phyloP scores from a whole-genome alignment of 2,329 filamentous ascomycete genomes.

The Exophiala viscosa region DNA sequence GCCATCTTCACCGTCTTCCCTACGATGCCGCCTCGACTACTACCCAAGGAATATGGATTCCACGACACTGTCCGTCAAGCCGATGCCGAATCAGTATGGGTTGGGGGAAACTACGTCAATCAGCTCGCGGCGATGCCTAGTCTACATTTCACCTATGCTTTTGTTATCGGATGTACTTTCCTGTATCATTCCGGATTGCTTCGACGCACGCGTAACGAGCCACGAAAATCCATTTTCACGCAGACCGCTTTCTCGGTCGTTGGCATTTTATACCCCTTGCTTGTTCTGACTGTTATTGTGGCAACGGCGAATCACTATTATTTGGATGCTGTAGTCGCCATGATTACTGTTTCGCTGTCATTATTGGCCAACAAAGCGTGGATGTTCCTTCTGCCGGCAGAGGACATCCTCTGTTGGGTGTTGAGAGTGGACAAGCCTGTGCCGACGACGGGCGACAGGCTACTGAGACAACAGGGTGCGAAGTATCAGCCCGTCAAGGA shows the following conservation, averaged over 20 bases:
- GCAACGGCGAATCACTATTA: slow-evolving; percentile 60
- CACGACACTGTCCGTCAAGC: slow-evolving; percentile 59
- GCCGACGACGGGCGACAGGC: slow-evolving; percentile 49
- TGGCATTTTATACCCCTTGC: slow-evolving; percentile 48
- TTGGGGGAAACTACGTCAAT: slow-evolving; percentile 56
- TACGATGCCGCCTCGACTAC: slow-evolving; percentile 60
- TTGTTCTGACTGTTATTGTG: slow-evolving; percentile 52
- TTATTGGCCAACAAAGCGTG: slow-evolving; percentile 51
- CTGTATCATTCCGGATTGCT: slow-evolving; percentile 52
- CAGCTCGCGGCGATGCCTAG: slow-evolving; percentile 57
- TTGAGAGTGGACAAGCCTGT: slow-evolving; percentile 52
- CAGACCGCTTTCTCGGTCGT: slow-evolving; percentile 41
- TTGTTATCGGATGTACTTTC: slow-evolving; percentile 53
- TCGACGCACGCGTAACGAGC: slow-evolving; percentile 40
- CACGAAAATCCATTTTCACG: slow-evolving; percentile 34
- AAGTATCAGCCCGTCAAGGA: slow-evolving; percentile 17
- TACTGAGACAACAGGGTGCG: slow-evolving; percentile 32
- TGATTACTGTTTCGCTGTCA: slow-evolving; percentile 46
- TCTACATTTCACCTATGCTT: slow-evolving; percentile 55
- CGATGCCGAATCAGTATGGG: slow-evolving; percentile 53
- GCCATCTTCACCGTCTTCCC: slow-evolving; percentile 61
- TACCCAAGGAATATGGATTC: slow-evolving; percentile 59
- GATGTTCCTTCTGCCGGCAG: slow-evolving; percentile 49
- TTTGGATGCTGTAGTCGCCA: slow-evolving; percentile 52
- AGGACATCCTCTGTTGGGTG: slow-evolving; percentile 48